Conservation (phyloP, 2,329 filamentous ascomycete species). For the Alternaria ethzedia region DNA sequence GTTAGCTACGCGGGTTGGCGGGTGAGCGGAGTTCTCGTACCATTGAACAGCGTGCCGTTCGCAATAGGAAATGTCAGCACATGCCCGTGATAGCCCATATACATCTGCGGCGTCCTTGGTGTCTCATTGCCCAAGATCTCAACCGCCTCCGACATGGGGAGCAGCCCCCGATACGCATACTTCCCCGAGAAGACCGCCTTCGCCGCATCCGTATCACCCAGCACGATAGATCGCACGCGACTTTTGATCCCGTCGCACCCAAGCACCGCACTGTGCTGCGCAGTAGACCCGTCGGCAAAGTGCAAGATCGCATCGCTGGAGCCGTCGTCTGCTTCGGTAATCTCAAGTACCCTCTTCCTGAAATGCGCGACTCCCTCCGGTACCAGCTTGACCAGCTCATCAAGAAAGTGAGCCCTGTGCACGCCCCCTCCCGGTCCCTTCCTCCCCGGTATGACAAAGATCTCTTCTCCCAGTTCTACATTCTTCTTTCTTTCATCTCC, state of each 20-base stretch:
- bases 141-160: slow-evolving; percentile 64
- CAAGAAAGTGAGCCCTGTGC: slow-evolving; percentile 58
- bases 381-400: slow-evolving; percentile 57
- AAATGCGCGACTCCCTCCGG: slow-evolving; percentile 52
- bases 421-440: slow-evolving; percentile 45
- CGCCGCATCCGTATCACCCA: slow-evolving; percentile 54
- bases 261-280: slow-evolving; percentile 58
- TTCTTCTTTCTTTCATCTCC: slow-evolving; percentile 33
- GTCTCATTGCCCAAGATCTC: slow-evolving; percentile 61
- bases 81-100: background rate
- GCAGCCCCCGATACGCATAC: slow-evolving; percentile 67
- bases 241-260: slow-evolving; percentile 72
- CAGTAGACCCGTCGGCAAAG: slow-evolving; percentile 55
- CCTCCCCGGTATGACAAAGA: slow-evolving; percentile 33
- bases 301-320: slow-evolving; percentile 39
- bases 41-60: background rate
- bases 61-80: slow-evolving; percentile 3
- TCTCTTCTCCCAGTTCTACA: slow-evolving; percentile 19
- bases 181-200: slow-evolving; percentile 61
- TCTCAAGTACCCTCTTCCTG: slow-evolving; percentile 45
- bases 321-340: slow-evolving; percentile 30
- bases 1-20: too few species aligned
- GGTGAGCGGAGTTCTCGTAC: background rate
- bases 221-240: slow-evolving; percentile 58
- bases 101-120: slow-evolving; percentile 62